Base-by-base conservation (phyloP, 345 rosid species). In the Linum lewisii region DNA sequence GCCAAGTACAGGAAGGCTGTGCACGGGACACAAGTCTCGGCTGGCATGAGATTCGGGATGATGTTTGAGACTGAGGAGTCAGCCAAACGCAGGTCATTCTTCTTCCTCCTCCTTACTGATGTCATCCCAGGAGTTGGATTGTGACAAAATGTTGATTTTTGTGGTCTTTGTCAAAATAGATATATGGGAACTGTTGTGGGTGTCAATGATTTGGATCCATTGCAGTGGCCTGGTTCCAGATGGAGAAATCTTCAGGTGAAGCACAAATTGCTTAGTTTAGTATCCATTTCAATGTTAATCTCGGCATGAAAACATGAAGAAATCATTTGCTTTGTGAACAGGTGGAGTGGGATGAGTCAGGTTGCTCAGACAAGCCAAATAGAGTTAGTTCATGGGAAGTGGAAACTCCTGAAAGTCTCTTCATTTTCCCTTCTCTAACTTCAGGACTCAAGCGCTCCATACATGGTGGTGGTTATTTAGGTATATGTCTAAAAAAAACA, bases 311-410 rank as follows among this genome's bases (percentile, higher is more conserved):
- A n/a, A n/a, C n/a, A n/a, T n/a, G n/a, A n/a, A n/a, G n/a, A n/a
- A n/a, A n/a, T n/a, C n/a, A n/a, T n/a, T n/a, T n/a, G n/a, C n/a
- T n/a, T n/a, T n/a, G n/a, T n/a, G n/a, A n/a, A 67, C 77, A 84
- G 90, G 97, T 93, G 19, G 99, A 94, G 69, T 90, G 97, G 99
- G 99, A 94, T 71, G 99, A 94, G 70, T 87, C 96, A 11, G 99
- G 96, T 21, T 94, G 95, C 75, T 81, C 83, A 1, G 93, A 94
- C 63, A 90, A 85, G 68, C 97, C 86, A 36, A 90, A 81, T 42
- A 69, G 99, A 68, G 96, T 94, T 68, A 94, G 97, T 76, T 73
- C 96, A 24, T 94, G 99, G 99, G 99, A 94, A 53, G 76, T 90
- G 2, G 99, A 90, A 69, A 94, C 99, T 72, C 99, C 96, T 34